Percentiles rank a stretch among this genome's conserved stretches.
phyloP scores from a whole-genome alignment of 306 rosid species.

The Arachis hypogaea region DNA sequence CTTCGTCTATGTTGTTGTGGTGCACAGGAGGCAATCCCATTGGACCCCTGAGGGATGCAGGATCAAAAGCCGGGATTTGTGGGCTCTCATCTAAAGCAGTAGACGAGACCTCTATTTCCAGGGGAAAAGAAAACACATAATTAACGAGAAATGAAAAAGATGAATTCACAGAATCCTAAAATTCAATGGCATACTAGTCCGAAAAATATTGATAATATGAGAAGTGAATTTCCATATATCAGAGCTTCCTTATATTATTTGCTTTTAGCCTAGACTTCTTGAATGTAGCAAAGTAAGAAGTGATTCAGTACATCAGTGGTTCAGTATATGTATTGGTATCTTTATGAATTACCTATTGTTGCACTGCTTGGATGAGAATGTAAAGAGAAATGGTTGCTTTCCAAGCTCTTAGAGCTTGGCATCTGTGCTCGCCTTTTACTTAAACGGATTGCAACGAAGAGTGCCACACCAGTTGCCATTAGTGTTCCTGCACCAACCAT shows the following conservation, averaged over 20 bases:
- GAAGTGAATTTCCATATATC: slow-evolving; percentile 1
- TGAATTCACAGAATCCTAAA: slow-evolving; percentile 16
- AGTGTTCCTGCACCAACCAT: slow-evolving; percentile 67
- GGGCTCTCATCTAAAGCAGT: slow-evolving; percentile 52
- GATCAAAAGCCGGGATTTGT: slow-evolving; percentile 40
- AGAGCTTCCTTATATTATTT: slow-evolving; percentile 17
- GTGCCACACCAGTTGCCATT: slow-evolving; percentile 55
- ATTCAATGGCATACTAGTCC: neutral
- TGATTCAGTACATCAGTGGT: neutral
- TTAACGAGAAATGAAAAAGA: neutral
- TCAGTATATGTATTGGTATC: slow-evolving; percentile 3
- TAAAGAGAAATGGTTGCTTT: slow-evolving; percentile 38
- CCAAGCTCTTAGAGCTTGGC: slow-evolving; percentile 40
- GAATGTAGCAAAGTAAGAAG: no score
- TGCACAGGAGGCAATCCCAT: slow-evolving; percentile 49
- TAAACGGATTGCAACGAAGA: slow-evolving; percentile 51
- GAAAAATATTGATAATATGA: neutral
- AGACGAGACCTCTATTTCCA: slow-evolving; percentile 44
- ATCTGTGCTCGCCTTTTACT: slow-evolving; percentile 42
- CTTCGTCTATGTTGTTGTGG: slow-evolving; percentile 48
- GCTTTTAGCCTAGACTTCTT: neutral
- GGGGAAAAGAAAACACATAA: neutral
- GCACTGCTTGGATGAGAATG: slow-evolving; percentile 50
- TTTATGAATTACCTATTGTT: slow-evolving; percentile 56
- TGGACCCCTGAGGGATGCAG: slow-evolving; percentile 49